Evolutionary conservation across 176 grass and related monocot species (phyloP), one percentile per base, ranked within the genome.

Genomic region (Raddia guianensis): DNA sequence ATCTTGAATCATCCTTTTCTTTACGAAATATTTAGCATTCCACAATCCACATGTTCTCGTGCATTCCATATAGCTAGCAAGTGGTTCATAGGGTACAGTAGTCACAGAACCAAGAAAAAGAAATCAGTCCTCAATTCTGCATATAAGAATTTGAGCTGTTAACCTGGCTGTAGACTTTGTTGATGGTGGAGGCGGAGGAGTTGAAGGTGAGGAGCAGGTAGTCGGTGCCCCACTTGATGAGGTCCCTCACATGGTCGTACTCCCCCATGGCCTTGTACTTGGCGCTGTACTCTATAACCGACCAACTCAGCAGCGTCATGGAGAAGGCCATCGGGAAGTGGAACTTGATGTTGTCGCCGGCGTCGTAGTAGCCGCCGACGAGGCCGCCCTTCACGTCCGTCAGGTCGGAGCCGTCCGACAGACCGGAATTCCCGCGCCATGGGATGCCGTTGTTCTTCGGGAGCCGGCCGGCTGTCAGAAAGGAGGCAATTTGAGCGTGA

Each of bases 281-380:
- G 19, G 88, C 68, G 68, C 88, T 88, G 79, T 99, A 95, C 77
- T 99, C 96, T 42, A 99, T 79, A 60, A 95, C 96, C 20, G 96
- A 95, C 96, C 96, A 99, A 81, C 96, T 99, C 46, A 99, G 72
- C 74, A 99, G 9, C 14, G 92, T 99, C 96, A 99, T 95, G 60
- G 96, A 95, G 86, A 93, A 99, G 8, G 96, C 96, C 92, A 99
- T 79, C 9, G 96, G 96, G 71, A 99, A 99, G 63, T 99, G 90
- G 90, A 99, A 99, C 77, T 99, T 99, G 63, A 99, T 99, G 80
- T 95, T 95, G 80, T 99, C 96, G 18, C 96, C 96, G 73, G 92
- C 92, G 46, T 99, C 96, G 57, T 99, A 99, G 80, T 99, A 99
- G 9, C 96, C 96, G 12, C 96, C 96, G 5, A 99, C 90, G 8